Percentiles rank a stretch among this genome's conserved stretches.
Conservation (phyloP, 805 yeast genomes). For the Wickerhamiella domercqiae region DNA sequence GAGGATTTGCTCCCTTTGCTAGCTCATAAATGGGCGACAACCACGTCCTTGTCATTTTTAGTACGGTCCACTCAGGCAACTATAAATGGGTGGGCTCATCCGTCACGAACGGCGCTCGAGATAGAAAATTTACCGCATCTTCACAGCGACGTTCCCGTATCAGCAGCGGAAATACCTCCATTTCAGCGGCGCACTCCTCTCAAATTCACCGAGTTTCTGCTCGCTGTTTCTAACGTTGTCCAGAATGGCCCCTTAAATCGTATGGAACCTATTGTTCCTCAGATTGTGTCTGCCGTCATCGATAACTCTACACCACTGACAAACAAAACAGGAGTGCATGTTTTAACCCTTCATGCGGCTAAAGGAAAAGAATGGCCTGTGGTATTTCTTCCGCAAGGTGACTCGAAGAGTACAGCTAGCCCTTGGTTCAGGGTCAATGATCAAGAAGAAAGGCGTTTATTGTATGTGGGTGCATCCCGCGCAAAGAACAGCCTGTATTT, state of each 20-base stretch:
- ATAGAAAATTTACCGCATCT: background rate
- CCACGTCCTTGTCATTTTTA: background rate
- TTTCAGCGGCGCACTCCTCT: slow-evolving; percentile 1
- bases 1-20: background rate
- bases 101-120: background rate
- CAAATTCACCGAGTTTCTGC: slow-evolving; percentile 1
- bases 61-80: background rate
- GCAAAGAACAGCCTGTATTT: slow-evolving; percentile 14
- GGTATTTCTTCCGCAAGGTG: slow-evolving; percentile 8
- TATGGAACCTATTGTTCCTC: slow-evolving; percentile 2
- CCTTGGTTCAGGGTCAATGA: too few relatives aligned
- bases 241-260: background rate
- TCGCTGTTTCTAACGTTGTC: background rate
- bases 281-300: slow-evolving; percentile 1
- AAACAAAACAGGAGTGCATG: slow-evolving; percentile 1
- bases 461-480: slow-evolving; percentile 20
- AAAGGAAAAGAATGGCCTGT: slow-evolving; percentile 15
- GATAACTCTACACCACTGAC: background rate
- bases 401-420: too few relatives aligned
- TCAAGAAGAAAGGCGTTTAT: slow-evolving; percentile 15
- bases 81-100: background rate
- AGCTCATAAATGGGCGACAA: background rate
- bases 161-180: background rate
- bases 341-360: slow-evolving; percentile 12
- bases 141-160: background rate